Evolutionary conservation across 805 yeast genomes (phyloP).

Genomic region (Ogataea nonfermentans): DNA sequence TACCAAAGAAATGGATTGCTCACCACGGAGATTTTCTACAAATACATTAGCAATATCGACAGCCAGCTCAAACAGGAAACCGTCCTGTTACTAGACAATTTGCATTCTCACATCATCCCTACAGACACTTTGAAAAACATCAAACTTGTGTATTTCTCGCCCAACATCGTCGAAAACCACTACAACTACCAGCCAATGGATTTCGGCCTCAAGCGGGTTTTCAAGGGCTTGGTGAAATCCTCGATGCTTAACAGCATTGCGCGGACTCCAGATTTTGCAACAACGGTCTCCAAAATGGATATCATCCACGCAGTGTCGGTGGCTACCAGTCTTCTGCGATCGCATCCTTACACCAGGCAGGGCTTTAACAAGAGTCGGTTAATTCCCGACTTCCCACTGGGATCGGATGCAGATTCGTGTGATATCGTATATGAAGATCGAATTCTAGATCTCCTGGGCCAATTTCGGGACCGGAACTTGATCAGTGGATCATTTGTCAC

Average conservation of each 20-base stretch:
- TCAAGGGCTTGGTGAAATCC: conserved; percentile 31
- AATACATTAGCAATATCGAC: conserved; percentile 25
- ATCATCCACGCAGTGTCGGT: conserved; percentile 24
- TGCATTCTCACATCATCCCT: conserved; percentile 38
- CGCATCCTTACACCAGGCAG: conserved; percentile 5
- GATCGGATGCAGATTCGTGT: conserved; percentile 3
- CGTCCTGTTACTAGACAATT: conserved; percentile 33
- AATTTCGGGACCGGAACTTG: conserved; percentile 19
- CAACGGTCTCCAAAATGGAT: conserved; percentile 18
- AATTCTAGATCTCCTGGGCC: conserved; percentile 21
- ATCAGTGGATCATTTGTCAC: conserved; percentile 12
- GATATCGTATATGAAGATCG: conserved; percentile 25
- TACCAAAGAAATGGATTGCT: conserved; percentile 26
- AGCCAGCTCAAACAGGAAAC: conserved; percentile 8
- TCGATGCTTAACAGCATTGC: conserved; percentile 19
- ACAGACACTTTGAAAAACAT: conserved; percentile 29
- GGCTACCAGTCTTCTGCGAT: conserved; percentile 19
- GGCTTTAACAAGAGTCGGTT: conserved; percentile 26
- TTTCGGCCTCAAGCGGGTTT: conserved; percentile 34
- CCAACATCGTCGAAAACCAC: conserved; percentile 15
- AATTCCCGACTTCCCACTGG: conserved; percentile 11
- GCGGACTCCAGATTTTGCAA: neutral
- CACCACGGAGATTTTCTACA: conserved; percentile 28
- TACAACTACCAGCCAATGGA: conserved; percentile 32
- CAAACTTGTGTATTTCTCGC: conserved; percentile 31